Evolutionary conservation across 345 rosid genomes (phyloP).

Genomic region (Salix arbutifolia): DNA sequence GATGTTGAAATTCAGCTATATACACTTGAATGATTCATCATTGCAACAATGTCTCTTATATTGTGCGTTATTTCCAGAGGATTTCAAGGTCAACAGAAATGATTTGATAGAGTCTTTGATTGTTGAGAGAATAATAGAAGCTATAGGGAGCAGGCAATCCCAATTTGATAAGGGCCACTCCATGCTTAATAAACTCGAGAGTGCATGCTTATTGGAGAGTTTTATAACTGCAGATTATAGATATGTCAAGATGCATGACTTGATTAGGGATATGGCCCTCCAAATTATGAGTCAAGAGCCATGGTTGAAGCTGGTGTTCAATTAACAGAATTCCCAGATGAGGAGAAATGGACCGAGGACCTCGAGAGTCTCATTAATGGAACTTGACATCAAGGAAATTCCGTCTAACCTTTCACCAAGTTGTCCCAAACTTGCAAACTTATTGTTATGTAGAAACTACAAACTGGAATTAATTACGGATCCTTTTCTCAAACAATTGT

Average conservation of each 20-base stretch:
- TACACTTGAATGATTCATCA: not conserved
- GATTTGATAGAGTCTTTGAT: slow-evolving; percentile 18
- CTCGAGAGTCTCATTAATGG: not conserved
- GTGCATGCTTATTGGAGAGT: not conserved
- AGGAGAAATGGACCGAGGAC: not conserved
- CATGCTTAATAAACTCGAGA: slow-evolving; percentile 12
- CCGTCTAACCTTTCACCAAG: not conserved
- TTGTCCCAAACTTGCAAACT: slow-evolving; percentile 14
- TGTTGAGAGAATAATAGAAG: slow-evolving; percentile 16
- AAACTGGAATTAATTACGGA: not conserved
- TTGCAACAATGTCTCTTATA: slow-evolving; percentile 17
- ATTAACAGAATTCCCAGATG: not conserved
- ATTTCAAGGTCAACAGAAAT: not conserved
- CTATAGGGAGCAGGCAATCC: not conserved
- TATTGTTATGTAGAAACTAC: not conserved
- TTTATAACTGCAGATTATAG: not conserved
- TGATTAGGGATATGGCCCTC: slow-evolving; percentile 4
- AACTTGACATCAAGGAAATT: not conserved
- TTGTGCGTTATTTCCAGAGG: slow-evolving; percentile 20
- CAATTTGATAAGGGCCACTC: slow-evolving; percentile 7
- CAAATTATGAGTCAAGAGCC: not conserved
- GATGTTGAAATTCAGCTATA: slow-evolving; percentile 3
- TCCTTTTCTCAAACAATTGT: not conserved
- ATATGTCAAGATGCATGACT: not conserved
- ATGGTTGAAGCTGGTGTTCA: slow-evolving; percentile 1